Base-by-base conservation (phyloP, 176 grass and related monocot species). In the Carex parvula region DNA sequence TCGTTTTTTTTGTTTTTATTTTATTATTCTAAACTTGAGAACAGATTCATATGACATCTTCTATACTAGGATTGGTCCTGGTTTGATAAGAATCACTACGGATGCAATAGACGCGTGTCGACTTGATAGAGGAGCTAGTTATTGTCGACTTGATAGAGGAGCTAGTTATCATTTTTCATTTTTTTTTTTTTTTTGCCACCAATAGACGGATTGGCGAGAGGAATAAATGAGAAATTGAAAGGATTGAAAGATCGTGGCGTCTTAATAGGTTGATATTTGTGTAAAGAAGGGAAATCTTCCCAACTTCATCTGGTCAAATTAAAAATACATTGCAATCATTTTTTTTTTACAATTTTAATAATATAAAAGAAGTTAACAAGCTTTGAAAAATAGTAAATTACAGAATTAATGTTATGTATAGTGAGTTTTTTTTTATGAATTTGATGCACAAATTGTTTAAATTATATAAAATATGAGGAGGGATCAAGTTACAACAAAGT, bases 11-110 rank as follows among this genome's bases (percentile, higher is more conserved):
- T 44, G 2, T 3, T 48, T 44, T 21, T 11, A 6, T 39, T 39
- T 39, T 39, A 39, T 5, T 39, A 39, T 44, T n/a, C 11, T 66
- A 53, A n/a, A 14, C 17, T 30, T 7, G 35, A 66, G 80, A 52
- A 26, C 4, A 54, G 26, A 66, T 62, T 66, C 6, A 14, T 17
- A 68, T 82, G 22, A 82, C 60, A 68, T 64, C 63, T 50, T 16
- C 65, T 63, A 66, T 64, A 64, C 62, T 83, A 83, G 62, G 80
- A 83, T 83, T 65, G 60, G 42, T 83, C 42, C 80, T 33, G 8
- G 21, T 82, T n/a, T 29, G 80, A 68, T 83, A 83, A 83, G n/a
- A 33, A 52, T 26, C 15, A 42, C 44, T 83, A 83, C 80, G 41
- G 2, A 55, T 48, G 39, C 12, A 7, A 55, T 21, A 8, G 42